Conservation (phyloP, 2,329 filamentous ascomycete species). For the Sporothrix euskadiensis region DNA sequence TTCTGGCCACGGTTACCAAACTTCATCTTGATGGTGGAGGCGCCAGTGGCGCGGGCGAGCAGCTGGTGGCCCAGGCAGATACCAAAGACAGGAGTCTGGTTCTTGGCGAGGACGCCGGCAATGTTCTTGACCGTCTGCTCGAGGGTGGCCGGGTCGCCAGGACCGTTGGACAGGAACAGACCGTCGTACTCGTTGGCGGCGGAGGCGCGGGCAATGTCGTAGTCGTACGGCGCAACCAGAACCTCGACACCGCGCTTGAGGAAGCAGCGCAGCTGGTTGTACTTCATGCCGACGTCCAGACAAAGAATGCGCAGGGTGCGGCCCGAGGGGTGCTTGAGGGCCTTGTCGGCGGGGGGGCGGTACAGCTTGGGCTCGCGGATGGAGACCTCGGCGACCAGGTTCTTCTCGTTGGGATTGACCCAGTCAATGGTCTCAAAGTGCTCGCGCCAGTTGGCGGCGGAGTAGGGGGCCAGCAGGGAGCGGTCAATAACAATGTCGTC, state of each 20-base stretch:
- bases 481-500: slow-evolving; percentile 5
- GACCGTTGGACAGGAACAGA: slow-evolving; percentile 96
- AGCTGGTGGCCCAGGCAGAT: slow-evolving; percentile 96
- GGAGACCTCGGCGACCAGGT: slow-evolving; percentile 92
- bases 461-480: slow-evolving; percentile 41
- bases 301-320: slow-evolving; percentile 84
- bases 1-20: slow-evolving; percentile 99
- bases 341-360: slow-evolving; percentile 67
- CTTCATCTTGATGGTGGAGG: slow-evolving; percentile 92
- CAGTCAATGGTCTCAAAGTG: slow-evolving; percentile 82
- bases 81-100: slow-evolving; percentile 85
- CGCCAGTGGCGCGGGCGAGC: slow-evolving; percentile 83
- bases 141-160: slow-evolving; percentile 89
- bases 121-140: slow-evolving; percentile 79
- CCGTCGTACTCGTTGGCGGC: slow-evolving; percentile 88
- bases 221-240: slow-evolving; percentile 92
- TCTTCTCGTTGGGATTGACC: slow-evolving; percentile 88
- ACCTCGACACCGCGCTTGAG: slow-evolving; percentile 90
- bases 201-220: slow-evolving; percentile 76
- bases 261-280: slow-evolving; percentile 94
- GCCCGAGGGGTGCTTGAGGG: slow-evolving; percentile 81
- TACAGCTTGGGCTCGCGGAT: slow-evolving; percentile 84
- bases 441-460: slow-evolving; percentile 47
- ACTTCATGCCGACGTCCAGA: slow-evolving; percentile 97
- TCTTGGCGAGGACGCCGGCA: slow-evolving; percentile 71